Conservation (phyloP, 371 early-diverging fungal species). For the Mucor mucedo region DNA sequence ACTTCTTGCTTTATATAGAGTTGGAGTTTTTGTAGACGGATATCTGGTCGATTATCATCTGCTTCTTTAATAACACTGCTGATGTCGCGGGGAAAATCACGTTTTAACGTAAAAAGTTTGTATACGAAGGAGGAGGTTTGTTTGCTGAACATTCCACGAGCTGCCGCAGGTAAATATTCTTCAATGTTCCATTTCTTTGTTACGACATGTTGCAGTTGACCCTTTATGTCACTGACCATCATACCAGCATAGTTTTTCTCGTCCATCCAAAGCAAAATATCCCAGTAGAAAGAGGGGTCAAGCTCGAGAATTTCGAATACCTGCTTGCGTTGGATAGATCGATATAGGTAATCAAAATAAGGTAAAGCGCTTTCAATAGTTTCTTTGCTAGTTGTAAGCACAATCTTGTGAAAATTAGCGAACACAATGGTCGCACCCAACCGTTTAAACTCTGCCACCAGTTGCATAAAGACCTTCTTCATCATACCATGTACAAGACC, state of each 20-base stretch:
- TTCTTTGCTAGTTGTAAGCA: conserved; percentile 82
- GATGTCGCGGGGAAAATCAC: conserved; percentile 20
- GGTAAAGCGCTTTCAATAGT: conserved; percentile 73
- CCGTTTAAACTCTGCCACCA: conserved; percentile 79
- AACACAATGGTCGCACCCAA: conserved; percentile 81
- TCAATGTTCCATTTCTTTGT: conserved; percentile 84
- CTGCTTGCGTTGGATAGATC: conserved; percentile 71
- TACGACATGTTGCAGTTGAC: conserved; percentile 4
- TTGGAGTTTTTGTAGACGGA: conserved; percentile 43
- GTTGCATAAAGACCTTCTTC: conserved; percentile 85
- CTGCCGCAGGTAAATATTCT: conserved; percentile 79
- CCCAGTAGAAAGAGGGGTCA: conserved; percentile 72
- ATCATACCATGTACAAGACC: conserved; percentile 82
- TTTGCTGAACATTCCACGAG: conserved; percentile 69
- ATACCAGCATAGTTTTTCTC: conserved; percentile 88
- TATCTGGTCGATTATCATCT: conserved; percentile 18
- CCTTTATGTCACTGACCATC: not conserved
- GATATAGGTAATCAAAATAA: conserved; percentile 74
- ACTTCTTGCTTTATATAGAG: conserved; percentile 48
- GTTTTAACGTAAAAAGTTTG: conserved; percentile 27
- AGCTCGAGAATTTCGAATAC: conserved; percentile 78
- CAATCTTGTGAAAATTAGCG: conserved; percentile 81
- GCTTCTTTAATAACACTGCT: conserved; percentile 14
- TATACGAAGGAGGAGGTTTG: conserved; percentile 30
- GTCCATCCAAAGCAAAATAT: conserved; percentile 92